Evolutionary conservation across 2,329 filamentous ascomycete species (phyloP).

Genomic region (Neocatenulostroma microsporum): DNA sequence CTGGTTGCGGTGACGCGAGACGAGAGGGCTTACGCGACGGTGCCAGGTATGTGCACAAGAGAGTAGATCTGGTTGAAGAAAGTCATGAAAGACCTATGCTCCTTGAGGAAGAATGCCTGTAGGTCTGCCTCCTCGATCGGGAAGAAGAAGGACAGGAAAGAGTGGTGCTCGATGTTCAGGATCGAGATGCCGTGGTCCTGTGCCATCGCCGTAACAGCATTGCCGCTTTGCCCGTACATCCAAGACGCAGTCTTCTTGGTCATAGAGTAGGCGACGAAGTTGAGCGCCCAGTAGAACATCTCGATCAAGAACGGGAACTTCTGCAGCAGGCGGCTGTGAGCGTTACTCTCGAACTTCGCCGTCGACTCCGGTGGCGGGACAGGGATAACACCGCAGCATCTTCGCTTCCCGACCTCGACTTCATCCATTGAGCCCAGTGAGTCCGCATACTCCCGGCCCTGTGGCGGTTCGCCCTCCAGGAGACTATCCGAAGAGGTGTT

Average conservation of each 20-base stretch:
- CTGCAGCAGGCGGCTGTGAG: slow-evolving; percentile 56
- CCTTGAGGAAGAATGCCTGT: slow-evolving; percentile 51
- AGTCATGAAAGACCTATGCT: slow-evolving; percentile 47
- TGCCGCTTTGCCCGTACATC: slow-evolving; percentile 30
- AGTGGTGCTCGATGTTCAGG: slow-evolving; percentile 48
- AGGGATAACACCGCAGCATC: slow-evolving; percentile 2
- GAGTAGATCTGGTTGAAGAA: slow-evolving; percentile 53
- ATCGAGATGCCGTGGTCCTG: slow-evolving; percentile 49
- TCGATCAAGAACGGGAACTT: slow-evolving; percentile 63
- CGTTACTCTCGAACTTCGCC: slow-evolving; percentile 48
- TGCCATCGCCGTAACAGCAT: slow-evolving; percentile 49
- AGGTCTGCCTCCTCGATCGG: slow-evolving; percentile 46
- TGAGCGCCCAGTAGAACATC: slow-evolving; percentile 67
- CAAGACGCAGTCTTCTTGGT: slow-evolving; percentile 33
- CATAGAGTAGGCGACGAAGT: slow-evolving; percentile 56
- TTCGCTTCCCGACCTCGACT: too few relatives aligned
- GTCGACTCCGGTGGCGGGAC: slow-evolving; percentile 5
- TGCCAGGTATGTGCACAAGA: slow-evolving; percentile 54
- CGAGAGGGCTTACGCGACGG: slow-evolving; percentile 46
- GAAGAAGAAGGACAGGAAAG: slow-evolving; percentile 45
- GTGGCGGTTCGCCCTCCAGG: too few relatives aligned
- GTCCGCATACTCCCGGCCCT: too few relatives aligned
- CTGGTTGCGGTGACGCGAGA: too few relatives aligned
- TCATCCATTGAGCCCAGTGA: too few relatives aligned
- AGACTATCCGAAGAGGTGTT: not conserved